Evolutionary conservation across 148 eudicot genomes (phyloP), one percentile per base, ranked within the genome.

Genomic region (Mesembryanthemum crystallinum): DNA sequence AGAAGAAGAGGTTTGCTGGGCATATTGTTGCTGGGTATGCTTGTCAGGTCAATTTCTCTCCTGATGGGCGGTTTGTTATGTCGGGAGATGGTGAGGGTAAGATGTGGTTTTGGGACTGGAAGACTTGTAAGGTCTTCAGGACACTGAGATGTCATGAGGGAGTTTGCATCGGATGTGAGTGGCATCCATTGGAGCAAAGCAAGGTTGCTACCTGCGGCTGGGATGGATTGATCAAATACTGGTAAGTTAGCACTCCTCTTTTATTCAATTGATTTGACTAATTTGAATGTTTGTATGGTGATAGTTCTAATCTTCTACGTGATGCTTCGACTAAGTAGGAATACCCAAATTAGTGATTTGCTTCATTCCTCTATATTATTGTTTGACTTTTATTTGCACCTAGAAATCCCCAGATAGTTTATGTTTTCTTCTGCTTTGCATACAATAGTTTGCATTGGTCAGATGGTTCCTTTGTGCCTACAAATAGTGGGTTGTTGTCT

Each of bases 81-180:
- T 94, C 97, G 2, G 98, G 98, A 73, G 98, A 94, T 77, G 97
- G 98, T 60, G 98, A 92, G 74, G 98, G 98, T 11, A 89, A 78
- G 72, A 92, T 94, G 89, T 92, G 98, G 98, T 94, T 87, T 89
- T 95, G 98, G 98, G 91, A 95, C 72, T 94, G 98, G 98, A 94
- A 94, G 81, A 90, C 88, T 81, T 90, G 93, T 78, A 94, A 92
- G 84, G 97, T 92, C 14, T 92, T 90, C 69, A 89, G 91, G 80
- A 86, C 93, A 23, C 78, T 94, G 37, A 94, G 83, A 84, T 94
- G 98, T 71, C 98, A 94, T 51, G 96, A 94, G 24, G 93, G 96
- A 42, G 98, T 92, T 68, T 89, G 93, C 79, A 92, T 94, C 77
- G 98, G 98, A 39, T 77, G 82, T 66, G 94, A 89, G 74, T 94